phyloP scores from a whole-genome alignment of 2,329 filamentous ascomycete species.

The Apiospora kogelbergensis region DNA sequence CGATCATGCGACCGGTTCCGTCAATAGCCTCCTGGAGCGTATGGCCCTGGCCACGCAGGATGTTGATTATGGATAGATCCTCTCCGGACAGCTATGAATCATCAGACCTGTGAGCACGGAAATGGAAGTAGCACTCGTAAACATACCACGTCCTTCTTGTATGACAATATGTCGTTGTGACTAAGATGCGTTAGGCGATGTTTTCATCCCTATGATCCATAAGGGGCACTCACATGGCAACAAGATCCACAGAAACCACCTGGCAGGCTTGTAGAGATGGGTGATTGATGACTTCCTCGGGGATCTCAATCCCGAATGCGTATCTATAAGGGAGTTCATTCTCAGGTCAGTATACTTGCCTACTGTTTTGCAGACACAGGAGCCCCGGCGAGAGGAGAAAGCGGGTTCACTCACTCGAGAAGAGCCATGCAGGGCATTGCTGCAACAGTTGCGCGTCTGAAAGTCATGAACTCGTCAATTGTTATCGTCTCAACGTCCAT shows the following conservation, averaged over 20 bases:
- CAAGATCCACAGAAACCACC: constrained; percentile 20
- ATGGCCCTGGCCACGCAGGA: constrained; percentile 20
- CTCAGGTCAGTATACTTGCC: neutral
- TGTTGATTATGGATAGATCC: constrained; percentile 22
- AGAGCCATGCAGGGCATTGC: constrained; percentile 20
- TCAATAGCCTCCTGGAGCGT: constrained; percentile 24
- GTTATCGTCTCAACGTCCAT: constrained; percentile 12
- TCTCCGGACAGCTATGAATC: constrained; percentile 13
- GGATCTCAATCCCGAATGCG: constrained; percentile 17
- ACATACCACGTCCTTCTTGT: constrained; percentile 22
- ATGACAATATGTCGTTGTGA: constrained; percentile 22
- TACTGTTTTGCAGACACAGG: too few relatives aligned
- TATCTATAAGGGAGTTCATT: neutral
- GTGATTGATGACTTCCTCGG: constrained; percentile 20
- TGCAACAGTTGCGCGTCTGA: constrained; percentile 20
- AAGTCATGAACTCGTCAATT: constrained; percentile 21
- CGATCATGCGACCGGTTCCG: constrained; percentile 21
- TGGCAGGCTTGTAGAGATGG: constrained; percentile 18
- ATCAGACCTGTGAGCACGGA: neutral
- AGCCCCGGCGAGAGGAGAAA: neutral
- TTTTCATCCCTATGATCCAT: neutral
- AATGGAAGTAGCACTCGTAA: neutral
- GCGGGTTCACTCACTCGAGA: constrained; percentile 17
- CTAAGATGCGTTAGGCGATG: constrained; percentile 3
- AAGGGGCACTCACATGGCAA: constrained; percentile 16